Percentiles rank a stretch among this genome's conserved stretches.
Conservation (phyloP, 2,329 filamentous ascomycete genomes). For the Claviceps sp. region DNA sequence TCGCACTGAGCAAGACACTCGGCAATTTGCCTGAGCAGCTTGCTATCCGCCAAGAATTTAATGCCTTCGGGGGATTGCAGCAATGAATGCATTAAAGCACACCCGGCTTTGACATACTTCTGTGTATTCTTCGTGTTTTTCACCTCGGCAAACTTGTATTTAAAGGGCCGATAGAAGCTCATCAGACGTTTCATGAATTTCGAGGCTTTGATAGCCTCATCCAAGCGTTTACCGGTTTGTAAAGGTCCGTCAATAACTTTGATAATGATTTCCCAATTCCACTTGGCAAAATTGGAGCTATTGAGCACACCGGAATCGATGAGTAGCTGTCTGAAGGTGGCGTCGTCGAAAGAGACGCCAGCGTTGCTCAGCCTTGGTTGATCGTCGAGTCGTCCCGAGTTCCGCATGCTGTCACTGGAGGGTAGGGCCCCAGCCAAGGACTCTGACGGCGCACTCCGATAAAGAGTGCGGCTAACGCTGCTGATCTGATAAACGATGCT, state of each 20-base stretch:
- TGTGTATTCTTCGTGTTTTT: slow-evolving; percentile 87
- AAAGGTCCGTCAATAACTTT: slow-evolving; percentile 87
- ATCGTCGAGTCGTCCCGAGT: slow-evolving; percentile 40
- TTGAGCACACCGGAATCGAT: slow-evolving; percentile 76
- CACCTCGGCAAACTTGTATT: slow-evolving; percentile 83
- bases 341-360: slow-evolving; percentile 40
- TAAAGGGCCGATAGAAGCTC: slow-evolving; percentile 93
- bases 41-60: slow-evolving; percentile 79
- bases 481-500: slow-evolving; percentile 96
- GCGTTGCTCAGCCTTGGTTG: slow-evolving; percentile 35
- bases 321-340: slow-evolving; percentile 49
- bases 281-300: slow-evolving; percentile 84
- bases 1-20: slow-evolving; percentile 95
- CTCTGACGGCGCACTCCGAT: slow-evolving; percentile 53
- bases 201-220: slow-evolving; percentile 86
- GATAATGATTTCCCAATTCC: slow-evolving; percentile 92
- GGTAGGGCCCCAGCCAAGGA: slow-evolving; percentile 24
- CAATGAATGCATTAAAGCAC: slow-evolving; percentile 73
- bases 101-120: slow-evolving; percentile 83
- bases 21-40: slow-evolving; percentile 82
- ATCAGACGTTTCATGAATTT: slow-evolving; percentile 93
- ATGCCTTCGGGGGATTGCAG: slow-evolving; percentile 76
- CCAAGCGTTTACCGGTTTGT: slow-evolving; percentile 78
- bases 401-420: slow-evolving; percentile 31
- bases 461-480: slow-evolving; percentile 86